Conservation (phyloP, 2,329 filamentous ascomycete species). For the Paraphoma sp. region DNA sequence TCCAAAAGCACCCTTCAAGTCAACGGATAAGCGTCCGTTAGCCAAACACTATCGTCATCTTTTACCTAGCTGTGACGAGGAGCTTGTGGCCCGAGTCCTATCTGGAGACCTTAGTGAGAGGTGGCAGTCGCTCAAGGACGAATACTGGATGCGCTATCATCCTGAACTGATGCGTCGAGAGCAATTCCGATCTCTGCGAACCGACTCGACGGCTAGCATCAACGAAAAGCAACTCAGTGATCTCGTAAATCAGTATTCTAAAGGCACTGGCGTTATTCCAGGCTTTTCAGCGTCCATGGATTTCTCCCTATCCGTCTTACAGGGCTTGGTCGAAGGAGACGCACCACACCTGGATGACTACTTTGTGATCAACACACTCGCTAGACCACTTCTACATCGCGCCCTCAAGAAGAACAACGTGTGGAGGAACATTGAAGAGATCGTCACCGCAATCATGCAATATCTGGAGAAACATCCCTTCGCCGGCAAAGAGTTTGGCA, state of each 20-base stretch:
- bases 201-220: neutral
- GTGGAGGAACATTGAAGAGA: constrained; percentile 21
- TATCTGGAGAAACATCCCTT: constrained; percentile 23
- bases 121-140: constrained; percentile 8
- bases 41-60: constrained; percentile 23
- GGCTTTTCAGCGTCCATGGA: constrained; percentile 37
- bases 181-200: constrained; percentile 14
- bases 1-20: constrained; percentile 13
- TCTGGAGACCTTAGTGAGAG: constrained; percentile 1
- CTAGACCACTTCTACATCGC: constrained; percentile 28
- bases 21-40: constrained; percentile 26
- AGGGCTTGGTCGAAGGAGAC: constrained; percentile 9
- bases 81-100: constrained; percentile 18
- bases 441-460: constrained; percentile 19
- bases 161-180: constrained; percentile 18
- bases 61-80: constrained; percentile 27
- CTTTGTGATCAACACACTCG: constrained; percentile 20
- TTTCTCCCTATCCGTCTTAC: constrained; percentile 29
- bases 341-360: neutral
- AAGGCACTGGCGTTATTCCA: neutral
- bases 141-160: constrained; percentile 22
- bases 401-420: constrained; percentile 21
- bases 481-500: constrained; percentile 10
- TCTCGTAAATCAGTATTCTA: constrained; percentile 18
- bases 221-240: constrained; percentile 5